These are phyloP conservation scores for Aechmea fasciata DNA, from an alignment of 176 grass and related monocot species.

Conservation along the genomic window DNA sequence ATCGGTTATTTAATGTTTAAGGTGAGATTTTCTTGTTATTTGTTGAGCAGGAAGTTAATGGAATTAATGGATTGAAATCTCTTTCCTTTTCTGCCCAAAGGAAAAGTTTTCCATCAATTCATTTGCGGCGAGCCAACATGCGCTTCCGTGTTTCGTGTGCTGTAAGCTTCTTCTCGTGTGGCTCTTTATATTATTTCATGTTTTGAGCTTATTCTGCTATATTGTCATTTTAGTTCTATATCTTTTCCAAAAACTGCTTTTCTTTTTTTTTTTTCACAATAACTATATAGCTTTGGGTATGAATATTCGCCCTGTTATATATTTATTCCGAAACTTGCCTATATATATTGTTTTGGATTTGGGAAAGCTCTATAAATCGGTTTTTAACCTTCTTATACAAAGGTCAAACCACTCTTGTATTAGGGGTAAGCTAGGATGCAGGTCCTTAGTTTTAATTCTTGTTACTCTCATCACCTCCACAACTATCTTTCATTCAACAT, in stretches of 20 bases:
- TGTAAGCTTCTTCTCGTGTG: constrained; percentile 17
- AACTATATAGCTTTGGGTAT: too few species aligned
- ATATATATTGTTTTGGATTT: too few species aligned
- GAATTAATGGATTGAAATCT: constrained; percentile 6
- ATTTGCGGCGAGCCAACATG: constrained; percentile 22
- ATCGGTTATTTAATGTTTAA: neutral
- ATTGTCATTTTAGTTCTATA: constrained; percentile 1
- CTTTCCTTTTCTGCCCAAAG: constrained; percentile 21
- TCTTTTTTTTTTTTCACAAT: too few species aligned
- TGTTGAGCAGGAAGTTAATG: neutral
- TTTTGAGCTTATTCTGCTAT: neutral
- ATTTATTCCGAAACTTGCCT: too few species aligned
- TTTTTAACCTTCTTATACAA: too few species aligned
- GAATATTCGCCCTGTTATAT: too few species aligned
- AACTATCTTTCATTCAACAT: too few species aligned
- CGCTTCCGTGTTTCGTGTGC: constrained; percentile 30
- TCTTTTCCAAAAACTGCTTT: neutral
- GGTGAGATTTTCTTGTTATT: neutral
- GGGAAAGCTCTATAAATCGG: too few species aligned
- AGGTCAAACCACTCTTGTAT: too few species aligned
- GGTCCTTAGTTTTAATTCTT: too few species aligned
- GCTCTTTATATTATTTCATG: neutral
- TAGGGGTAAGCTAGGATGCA: too few species aligned
- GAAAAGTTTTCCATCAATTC: constrained; percentile 27
- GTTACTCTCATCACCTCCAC: too few species aligned